phyloP scores from a whole-genome alignment of 2,329 filamentous ascomycete species.

The Pseudogymnoascus sp. region DNA sequence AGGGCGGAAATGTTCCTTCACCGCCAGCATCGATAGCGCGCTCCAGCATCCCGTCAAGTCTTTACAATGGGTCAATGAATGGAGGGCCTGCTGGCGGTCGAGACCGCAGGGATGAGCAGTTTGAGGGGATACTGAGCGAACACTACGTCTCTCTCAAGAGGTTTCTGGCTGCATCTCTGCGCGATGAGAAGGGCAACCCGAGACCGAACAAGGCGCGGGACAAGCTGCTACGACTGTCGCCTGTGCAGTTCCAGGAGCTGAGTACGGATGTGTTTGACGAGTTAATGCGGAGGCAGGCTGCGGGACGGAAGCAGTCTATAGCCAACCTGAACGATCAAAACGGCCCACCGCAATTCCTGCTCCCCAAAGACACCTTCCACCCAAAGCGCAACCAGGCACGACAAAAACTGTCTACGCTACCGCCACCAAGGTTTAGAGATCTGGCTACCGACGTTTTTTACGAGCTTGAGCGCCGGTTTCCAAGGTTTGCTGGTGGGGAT shows the following conservation, averaged over 20 bases:
- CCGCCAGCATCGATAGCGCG: conserved; percentile 81
- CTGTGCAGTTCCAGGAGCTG: conserved; percentile 92
- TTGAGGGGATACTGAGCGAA: conserved; percentile 58
- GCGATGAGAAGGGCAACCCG: conserved; percentile 65
- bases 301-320: conserved; percentile 46
- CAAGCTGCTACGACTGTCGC: conserved; percentile 81
- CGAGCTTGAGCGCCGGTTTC: conserved; percentile 85
- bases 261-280: conserved; percentile 98
- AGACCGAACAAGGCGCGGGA: conserved; percentile 85
- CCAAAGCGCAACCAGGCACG: conserved; percentile 97
- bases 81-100: conserved; percentile 49
- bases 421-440: conserved; percentile 78
- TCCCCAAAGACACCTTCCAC: conserved; percentile 85
- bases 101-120: conserved; percentile 52
- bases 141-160: conserved; percentile 73
- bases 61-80: conserved; percentile 42
- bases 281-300: conserved; percentile 74
- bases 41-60: conserved; percentile 69
- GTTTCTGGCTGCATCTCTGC: conserved; percentile 55
- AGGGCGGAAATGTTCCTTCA: conserved; percentile 60
- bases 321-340: conserved; percentile 36
- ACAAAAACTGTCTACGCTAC: conserved; percentile 85
- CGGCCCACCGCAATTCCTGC: conserved; percentile 61
- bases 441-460: conserved; percentile 93
- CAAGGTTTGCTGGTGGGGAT: conserved; percentile 64